Evolutionary conservation across 2,329 filamentous ascomycete species (phyloP).

Genomic region (Calonectria multiphialidica): DNA sequence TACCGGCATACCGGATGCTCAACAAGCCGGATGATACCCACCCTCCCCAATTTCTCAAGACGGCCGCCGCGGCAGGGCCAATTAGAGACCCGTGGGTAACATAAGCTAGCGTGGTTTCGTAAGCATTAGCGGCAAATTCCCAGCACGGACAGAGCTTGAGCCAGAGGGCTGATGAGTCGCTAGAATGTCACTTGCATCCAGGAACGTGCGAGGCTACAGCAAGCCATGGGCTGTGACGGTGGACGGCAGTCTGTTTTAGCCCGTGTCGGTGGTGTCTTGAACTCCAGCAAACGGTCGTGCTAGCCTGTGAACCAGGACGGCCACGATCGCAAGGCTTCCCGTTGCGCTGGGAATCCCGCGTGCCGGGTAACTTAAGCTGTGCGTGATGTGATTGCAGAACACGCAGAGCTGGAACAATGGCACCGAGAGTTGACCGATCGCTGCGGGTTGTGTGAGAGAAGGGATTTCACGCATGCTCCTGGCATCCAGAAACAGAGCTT

Average conservation of each 20-base stretch:
- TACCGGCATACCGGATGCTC: constrained; percentile 45
- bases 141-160: constrained; percentile 35
- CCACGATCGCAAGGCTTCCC: constrained; percentile 43
- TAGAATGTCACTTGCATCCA: constrained; percentile 44
- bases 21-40: constrained; percentile 41
- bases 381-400: constrained; percentile 19
- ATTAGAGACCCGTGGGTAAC: constrained; percentile 23
- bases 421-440: constrained; percentile 23
- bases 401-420: constrained; percentile 17
- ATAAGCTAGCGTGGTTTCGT: constrained; percentile 35
- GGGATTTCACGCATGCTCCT: constrained; percentile 10
- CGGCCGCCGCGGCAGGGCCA: constrained; percentile 24
- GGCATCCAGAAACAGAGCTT: constrained; percentile 11
- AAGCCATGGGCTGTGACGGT: constrained; percentile 44
- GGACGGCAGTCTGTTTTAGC: constrained; percentile 42
- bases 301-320: constrained; percentile 38
- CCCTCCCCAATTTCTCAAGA: constrained; percentile 34
- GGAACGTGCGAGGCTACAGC: constrained; percentile 47
- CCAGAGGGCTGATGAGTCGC: constrained; percentile 40
- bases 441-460: not conserved
- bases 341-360: constrained; percentile 44
- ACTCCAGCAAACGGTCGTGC: constrained; percentile 38
- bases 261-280: constrained; percentile 41
- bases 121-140: constrained; percentile 32
- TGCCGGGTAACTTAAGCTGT: constrained; percentile 35